Conservation (phyloP, 2,329 filamentous ascomycete genomes). For the Apiospora arundinis region DNA sequence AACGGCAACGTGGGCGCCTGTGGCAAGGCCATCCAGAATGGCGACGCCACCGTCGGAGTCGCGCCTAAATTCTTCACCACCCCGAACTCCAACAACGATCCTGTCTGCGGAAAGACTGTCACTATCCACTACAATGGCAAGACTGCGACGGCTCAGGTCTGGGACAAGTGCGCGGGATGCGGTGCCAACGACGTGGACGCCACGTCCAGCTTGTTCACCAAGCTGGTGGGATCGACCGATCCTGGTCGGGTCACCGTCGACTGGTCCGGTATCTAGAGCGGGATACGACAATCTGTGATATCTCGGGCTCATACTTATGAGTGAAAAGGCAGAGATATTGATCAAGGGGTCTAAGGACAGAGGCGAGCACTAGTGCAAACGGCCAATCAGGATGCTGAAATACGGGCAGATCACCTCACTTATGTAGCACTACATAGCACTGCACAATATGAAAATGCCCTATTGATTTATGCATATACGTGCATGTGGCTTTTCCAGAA, state of each 20-base stretch:
- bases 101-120: slow-evolving; percentile 24
- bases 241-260: background rate
- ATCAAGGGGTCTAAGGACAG: background rate
- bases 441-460: background rate
- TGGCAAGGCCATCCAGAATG: background rate
- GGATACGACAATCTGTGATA: background rate
- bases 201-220: slow-evolving; percentile 37
- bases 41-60: slow-evolving; percentile 23
- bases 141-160: slow-evolving; percentile 33
- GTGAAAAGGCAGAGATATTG: background rate
- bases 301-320: background rate
- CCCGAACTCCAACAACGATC: slow-evolving; percentile 28
- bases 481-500: too few relatives aligned
- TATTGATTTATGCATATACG: background rate
- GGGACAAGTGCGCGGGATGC: slow-evolving; percentile 40
- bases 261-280: background rate
- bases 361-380: background rate
- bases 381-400: background rate
- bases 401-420: background rate
- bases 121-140: slow-evolving; percentile 31
- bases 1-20: background rate
- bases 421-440: background rate
- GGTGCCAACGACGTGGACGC: slow-evolving; percentile 37
- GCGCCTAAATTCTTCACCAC: slow-evolving; percentile 4
- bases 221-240: slow-evolving; percentile 25